Evolutionary conservation across 176 grass and related monocot species (phyloP), one percentile per base, ranked within the genome.

Genomic region (Chloris gayana): DNA sequence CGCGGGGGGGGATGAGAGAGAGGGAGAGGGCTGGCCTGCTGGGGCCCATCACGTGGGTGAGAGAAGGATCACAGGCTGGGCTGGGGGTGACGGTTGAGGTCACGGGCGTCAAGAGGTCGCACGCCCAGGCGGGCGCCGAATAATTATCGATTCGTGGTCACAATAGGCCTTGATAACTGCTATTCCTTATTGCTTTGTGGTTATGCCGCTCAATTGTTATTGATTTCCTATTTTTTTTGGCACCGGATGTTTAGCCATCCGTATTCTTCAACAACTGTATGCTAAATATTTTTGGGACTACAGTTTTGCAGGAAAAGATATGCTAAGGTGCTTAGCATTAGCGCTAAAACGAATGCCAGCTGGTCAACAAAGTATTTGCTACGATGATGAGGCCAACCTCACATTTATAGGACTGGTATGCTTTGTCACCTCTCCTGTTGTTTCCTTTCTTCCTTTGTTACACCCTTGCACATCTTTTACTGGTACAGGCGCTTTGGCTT

Each of bases 331-430:
- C 76, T 82, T 98, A 80, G 96, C 96, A 76, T 88, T 98, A 79
- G 96, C 96, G 69, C 67, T 95, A 80, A 98, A 98, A 89, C 86
- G 81, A 53, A 98, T 98, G 90, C 92, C 96, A 59, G 68, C 72
- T 72, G 96, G 96, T 69, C 88, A 85, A 78, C 96, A 98, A 87
- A 89, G 90, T 85, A 85, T 98, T 84, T 84, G 64, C 64, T 84
- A 93, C 82, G 86, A 77, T 9, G 96, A 98, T 82, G 96, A 98
- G 79, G 67, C 86, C 77, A 92, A 95, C 50, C 88, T 98, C 50
- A 98, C 96, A 76, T 98, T 98, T 88, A 95, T 98, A 86, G 96
- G 96, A 83, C 72, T 98, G 90, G 96, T 98, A 93, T 75, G 72
- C 22, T 84, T 89, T 87, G 17, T 75, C 64, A 57, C 29, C n/a